phyloP scores from a whole-genome alignment of 768 basidiomycete species.

The Xanthoconium stramineum region DNA sequence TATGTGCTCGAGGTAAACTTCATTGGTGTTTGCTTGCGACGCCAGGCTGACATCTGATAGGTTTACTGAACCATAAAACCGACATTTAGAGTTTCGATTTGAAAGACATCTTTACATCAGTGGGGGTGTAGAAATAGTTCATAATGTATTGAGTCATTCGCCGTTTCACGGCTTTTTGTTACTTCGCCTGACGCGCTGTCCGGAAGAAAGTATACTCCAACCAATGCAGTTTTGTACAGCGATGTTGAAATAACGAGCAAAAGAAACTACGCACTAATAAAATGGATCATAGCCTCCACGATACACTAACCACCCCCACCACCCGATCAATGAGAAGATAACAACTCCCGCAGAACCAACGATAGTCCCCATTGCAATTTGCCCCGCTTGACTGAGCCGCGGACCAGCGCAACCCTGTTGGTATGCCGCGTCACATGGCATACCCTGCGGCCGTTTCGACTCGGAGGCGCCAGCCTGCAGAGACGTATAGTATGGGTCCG shows the following conservation, averaged over 20 bases:
- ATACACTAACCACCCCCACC: conserved; percentile 34
- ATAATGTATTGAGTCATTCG: too few relatives aligned
- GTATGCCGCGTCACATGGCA: conserved; percentile 78
- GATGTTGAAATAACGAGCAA: background rate
- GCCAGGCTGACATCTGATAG: conserved; percentile 12
- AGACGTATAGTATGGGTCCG: conserved; percentile 76
- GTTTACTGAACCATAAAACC: conserved; percentile 18
- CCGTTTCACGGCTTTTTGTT: too few relatives aligned
- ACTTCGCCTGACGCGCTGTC: too few relatives aligned
- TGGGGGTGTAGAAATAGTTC: background rate
- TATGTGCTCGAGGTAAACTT: conserved; percentile 83
- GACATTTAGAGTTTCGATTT: background rate
- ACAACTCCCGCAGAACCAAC: conserved; percentile 60
- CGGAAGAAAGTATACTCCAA: background rate
- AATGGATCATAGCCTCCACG: conserved; percentile 22
- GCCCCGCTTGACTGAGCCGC: conserved; percentile 54
- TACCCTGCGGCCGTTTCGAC: conserved; percentile 57
- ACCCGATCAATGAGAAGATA: conserved; percentile 44
- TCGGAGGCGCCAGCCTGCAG: conserved; percentile 67
- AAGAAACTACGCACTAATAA: conserved; percentile 13
- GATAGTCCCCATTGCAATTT: conserved; percentile 69
- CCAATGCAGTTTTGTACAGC: background rate
- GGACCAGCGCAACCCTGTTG: conserved; percentile 47
- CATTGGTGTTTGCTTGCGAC: background rate
- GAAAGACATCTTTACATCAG: too few relatives aligned